Conservation (phyloP, 192 early-diverging fungal species). For the Spizellomyces punctatus region DNA sequence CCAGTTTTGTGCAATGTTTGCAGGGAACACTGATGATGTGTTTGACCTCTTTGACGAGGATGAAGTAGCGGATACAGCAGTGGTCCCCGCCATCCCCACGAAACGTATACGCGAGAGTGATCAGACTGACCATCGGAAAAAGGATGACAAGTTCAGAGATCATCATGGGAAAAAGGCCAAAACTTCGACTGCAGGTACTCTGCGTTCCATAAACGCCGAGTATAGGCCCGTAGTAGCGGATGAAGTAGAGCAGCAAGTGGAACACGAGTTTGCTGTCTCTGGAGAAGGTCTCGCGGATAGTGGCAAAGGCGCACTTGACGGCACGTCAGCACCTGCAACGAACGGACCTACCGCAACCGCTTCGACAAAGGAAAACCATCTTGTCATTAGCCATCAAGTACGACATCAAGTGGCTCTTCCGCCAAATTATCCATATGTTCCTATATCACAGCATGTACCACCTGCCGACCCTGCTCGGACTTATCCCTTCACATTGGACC, state of each 20-base stretch:
- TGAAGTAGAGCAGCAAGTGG: slow-evolving; percentile 21
- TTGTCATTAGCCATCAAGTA: slow-evolving; percentile 56
- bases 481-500: slow-evolving; percentile 92
- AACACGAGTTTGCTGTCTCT: slow-evolving; percentile 20
- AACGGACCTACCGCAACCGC: slow-evolving; percentile 3
- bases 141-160: background rate
- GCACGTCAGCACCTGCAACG: background rate
- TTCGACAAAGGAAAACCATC: slow-evolving; percentile 8
- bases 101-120: slow-evolving; percentile 11
- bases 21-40: slow-evolving; percentile 21
- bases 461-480: slow-evolving; percentile 79
- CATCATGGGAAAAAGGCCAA: slow-evolving; percentile 3
- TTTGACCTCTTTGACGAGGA: slow-evolving; percentile 31
- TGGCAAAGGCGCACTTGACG: background rate
- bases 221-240: slow-evolving; percentile 26
- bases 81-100: slow-evolving; percentile 5
- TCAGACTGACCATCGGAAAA: background rate
- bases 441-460: slow-evolving; percentile 82
- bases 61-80: slow-evolving; percentile 11
- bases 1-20: background rate
- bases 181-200: background rate
- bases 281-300: background rate
- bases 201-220: background rate
- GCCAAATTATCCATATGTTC: slow-evolving; percentile 80
- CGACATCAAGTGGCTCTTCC: slow-evolving; percentile 95